Base-by-base conservation (phyloP, 495 filamentous ascomycete species). In the Astrothelium subdiscretum region DNA sequence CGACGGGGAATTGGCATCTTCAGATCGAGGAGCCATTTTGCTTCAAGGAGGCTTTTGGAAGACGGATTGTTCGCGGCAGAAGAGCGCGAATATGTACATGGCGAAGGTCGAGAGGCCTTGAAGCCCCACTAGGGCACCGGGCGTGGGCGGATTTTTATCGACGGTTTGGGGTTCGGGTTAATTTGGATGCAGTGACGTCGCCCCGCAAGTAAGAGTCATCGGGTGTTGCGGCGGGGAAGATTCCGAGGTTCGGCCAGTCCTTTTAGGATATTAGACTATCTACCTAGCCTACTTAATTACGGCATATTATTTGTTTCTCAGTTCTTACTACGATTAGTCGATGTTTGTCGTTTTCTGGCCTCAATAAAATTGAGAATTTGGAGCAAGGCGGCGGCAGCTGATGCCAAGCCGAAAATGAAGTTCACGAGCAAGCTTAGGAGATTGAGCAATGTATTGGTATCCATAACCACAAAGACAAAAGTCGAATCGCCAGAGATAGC, bases 1-100 rank as follows among this genome's bases (percentile, higher is more conserved):
- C 20, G 63, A 69, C 8, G 65, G 64, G 24, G 48, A 54, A 29
- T 54, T 29, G 20, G 48, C 24, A 54, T 27, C 22, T 11, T 29
- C 24, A 15, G 48, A 8, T 11, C 11, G 5, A 8, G 0, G 22
- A 54, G 48, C 26, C 48, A 54, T 54, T 11, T 54, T 54, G n/a
- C 29, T 20, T 54, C 1, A 54, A 6, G 15, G 35, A 8, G 35
- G 35, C 35, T 38, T n/a, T n/a, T n/a, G n/a, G n/a, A n/a, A n/a
- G n/a, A n/a, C n/a, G n/a, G n/a, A n/a, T n/a, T n/a, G n/a, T n/a
- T n/a, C n/a, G n/a, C n/a, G n/a, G n/a, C n/a, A n/a, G n/a, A n/a
- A n/a, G n/a, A n/a, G n/a, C n/a, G n/a, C n/a, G n/a, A n/a, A n/a
- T n/a, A n/a, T n/a, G n/a, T n/a, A n/a, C n/a, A n/a, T n/a, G n/a